Evolutionary conservation across 257 asterid genomes (phyloP), one percentile per base, ranked within the genome.

Genomic region (Sherardia arvensis): DNA sequence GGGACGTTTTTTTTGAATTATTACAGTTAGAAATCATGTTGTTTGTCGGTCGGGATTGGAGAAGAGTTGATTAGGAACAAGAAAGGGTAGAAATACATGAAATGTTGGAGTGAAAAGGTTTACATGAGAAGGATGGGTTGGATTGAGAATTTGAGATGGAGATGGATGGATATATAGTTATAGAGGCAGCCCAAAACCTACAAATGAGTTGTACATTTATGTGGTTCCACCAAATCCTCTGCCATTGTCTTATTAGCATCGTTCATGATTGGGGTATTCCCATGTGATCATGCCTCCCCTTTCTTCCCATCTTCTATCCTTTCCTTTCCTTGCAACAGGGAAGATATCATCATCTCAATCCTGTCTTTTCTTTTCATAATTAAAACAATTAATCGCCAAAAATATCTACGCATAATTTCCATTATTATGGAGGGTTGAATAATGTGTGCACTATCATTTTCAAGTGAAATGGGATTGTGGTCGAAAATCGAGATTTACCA

Each of bases 281-380:
- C 83, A 78, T 78, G 83, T 78, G 80, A 75, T 66, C 70, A 65
- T 78, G 83, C 80, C 73, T 72, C 78, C 80, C 65, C 68, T 32
- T 55, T 54, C 59, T 7, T 53, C 59, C 59, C 59, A 21, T 40
- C 22, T 45, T 21, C 58, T 53, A 53, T 53, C 58, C 27, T 54
- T 54, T 54, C 59, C 25, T 54, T 25, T 25, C 18, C 56, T 59
- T 69, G 62, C 20, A 61, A 9, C 67, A 25, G 53, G 17, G 71
- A 43, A 51, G 65, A 34, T 51, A 30, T 71, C 40, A 71, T 48
- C 53, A 34, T 59, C 76, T 51, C 45, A 9, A 17, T 53, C 65
- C 58, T 72, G 60, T 66, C 69, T 66, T 23, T 49, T 22, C 22
- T 66, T 53, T 48, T 54, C 56, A 18, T 18, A 21, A 49, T 54